Conservation (phyloP, 2,329 filamentous ascomycete genomes). For the Trichoderma brevicompactum region DNA sequence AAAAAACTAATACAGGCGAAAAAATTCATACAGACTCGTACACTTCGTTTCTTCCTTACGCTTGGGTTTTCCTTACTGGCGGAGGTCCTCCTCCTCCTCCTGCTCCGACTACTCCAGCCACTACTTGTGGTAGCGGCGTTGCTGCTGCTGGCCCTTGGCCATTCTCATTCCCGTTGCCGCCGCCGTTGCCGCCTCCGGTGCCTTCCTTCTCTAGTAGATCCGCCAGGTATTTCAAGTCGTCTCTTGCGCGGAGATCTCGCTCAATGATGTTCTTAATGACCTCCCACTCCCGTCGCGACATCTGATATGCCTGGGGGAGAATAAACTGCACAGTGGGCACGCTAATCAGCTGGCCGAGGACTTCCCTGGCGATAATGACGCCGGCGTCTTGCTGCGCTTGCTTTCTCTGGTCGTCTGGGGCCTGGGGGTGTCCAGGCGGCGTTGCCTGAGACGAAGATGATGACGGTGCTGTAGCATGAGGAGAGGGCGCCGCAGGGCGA, state of each 20-base stretch:
- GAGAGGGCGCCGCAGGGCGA: slow-evolving; percentile 29
- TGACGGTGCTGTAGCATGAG: slow-evolving; percentile 26
- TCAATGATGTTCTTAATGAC: slow-evolving; percentile 72
- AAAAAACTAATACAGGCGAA: not conserved
- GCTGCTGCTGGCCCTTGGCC: not conserved
- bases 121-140: slow-evolving; percentile 7
- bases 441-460: slow-evolving; percentile 6
- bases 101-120: slow-evolving; percentile 9
- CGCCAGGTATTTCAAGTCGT: slow-evolving; percentile 63
- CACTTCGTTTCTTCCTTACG: slow-evolving; percentile 2
- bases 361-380: slow-evolving; percentile 61
- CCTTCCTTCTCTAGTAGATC: slow-evolving; percentile 58
- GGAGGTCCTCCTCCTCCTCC: slow-evolving; percentile 5
- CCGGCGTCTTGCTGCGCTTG: slow-evolving; percentile 58
- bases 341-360: slow-evolving; percentile 65
- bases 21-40: slow-evolving; percentile 18
- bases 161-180: not conserved
- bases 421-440: slow-evolving; percentile 28
- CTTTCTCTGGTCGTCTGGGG: slow-evolving; percentile 44
- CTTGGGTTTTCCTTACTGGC: not conserved
- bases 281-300: slow-evolving; percentile 72
- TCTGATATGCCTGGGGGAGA: slow-evolving; percentile 68
- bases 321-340: slow-evolving; percentile 71
- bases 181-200: slow-evolving; percentile 29
- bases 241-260: slow-evolving; percentile 65